phyloP scores from a whole-genome alignment of 768 basidiomycete species.

The Infundibulicybe gibba region DNA sequence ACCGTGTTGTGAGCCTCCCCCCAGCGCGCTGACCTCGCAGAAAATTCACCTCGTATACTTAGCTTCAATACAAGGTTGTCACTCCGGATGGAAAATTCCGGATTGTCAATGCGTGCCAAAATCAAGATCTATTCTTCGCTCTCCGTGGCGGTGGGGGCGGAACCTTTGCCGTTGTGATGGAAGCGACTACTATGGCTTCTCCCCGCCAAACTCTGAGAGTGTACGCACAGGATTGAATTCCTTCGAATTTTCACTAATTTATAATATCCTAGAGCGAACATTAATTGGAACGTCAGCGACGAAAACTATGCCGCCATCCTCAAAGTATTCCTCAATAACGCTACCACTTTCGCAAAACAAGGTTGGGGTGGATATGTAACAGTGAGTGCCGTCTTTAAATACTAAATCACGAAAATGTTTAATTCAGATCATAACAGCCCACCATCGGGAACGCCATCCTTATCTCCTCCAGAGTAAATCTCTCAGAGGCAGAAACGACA shows the following conservation, averaged over 20 bases:
- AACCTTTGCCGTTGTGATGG: constrained; percentile 42
- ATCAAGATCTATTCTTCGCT: constrained; percentile 51
- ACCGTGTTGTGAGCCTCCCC: constrained; percentile 32
- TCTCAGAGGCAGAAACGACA: too few species aligned
- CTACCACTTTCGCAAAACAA: constrained; percentile 35
- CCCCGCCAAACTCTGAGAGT: constrained; percentile 30
- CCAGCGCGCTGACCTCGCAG: too few species aligned
- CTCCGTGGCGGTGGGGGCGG: constrained; percentile 45
- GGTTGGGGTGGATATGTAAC: constrained; percentile 37
- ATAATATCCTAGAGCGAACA: too few species aligned
- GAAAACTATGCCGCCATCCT: constrained; percentile 14
- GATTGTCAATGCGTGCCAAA: constrained; percentile 33
- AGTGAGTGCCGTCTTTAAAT: too few species aligned
- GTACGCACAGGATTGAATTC: constrained; percentile 24
- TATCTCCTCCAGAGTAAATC: too few species aligned
- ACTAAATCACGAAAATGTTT: too few species aligned
- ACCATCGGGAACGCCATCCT: too few species aligned
- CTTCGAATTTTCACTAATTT: constrained; percentile 6
- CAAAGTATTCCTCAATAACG: constrained; percentile 27
- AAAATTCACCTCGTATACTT: too few species aligned
- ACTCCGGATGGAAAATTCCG: constrained; percentile 35
- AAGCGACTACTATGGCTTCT: constrained; percentile 31
- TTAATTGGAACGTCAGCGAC: too few species aligned
- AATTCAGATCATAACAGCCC: too few species aligned
- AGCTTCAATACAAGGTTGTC: constrained; percentile 38